Base-by-base conservation (phyloP, 2,329 filamentous ascomycete species). In the Cladosporium sp. region DNA sequence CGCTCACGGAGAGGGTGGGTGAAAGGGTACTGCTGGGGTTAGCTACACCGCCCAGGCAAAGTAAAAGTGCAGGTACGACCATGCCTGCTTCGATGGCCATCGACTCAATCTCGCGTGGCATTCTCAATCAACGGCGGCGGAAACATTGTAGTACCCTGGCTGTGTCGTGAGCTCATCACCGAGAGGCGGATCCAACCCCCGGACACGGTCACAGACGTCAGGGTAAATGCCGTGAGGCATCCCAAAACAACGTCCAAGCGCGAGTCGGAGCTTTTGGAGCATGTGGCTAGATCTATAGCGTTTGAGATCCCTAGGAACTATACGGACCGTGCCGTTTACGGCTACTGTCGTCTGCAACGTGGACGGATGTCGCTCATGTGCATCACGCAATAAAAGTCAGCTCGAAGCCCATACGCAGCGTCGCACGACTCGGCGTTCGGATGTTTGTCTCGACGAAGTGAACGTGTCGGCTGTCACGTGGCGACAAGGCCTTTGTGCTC, bases 301-400 rank as follows among this genome's bases (percentile, higher is more conserved):
- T 64, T 64, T 64, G 51, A 64, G 61, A 64, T 64, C 61, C 32
- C 51, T 55, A 36, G 61, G 61, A 64, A 64, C 61, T 51, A 55
- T 64, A 64, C 61, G 61, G 61, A 64, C 61, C 61, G 61, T 64
- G 61, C 61, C 61, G 61, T 64, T 64, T 64, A 44, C 41, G 61
- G 61, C 61, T 64, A 64, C 61, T 57, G 51, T 64, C 51, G 34
- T 57, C 61, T 64, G 57, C 57, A 59, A 24, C 57, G 36, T 44
- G 51, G 59, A 47, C 51, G 47, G 44, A 54, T 62, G 28, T 54
- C 47, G 47, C 59, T 41, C 14, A 41, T 18, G 21, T 62, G 44
- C 59, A 62, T 28, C 59, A 62, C 47, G 59, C 59, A 62, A 58
- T 58, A 52, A 21, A 52, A 57, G 61, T 57, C 36, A 47, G 61